Conservation (phyloP, 2,329 filamentous ascomycete genomes). For the Scedosporium minutisporum region DNA sequence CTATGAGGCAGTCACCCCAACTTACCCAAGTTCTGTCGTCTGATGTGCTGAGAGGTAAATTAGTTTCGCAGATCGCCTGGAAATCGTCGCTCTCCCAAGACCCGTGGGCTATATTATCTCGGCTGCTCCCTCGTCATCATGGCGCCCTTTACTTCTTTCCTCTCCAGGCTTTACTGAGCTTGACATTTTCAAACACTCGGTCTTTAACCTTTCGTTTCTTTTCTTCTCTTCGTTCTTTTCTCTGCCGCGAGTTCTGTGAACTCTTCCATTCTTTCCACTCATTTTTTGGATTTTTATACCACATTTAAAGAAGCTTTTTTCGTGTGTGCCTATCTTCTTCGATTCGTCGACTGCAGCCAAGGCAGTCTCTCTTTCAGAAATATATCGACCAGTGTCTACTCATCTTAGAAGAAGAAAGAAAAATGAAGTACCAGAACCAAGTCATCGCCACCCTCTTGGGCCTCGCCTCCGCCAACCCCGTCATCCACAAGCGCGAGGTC, state of each 20-base stretch:
- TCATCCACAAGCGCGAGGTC: conserved; percentile 29
- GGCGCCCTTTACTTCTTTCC: not conserved
- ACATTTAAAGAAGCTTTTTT: not conserved
- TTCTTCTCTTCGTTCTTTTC: not conserved
- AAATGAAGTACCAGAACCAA: conserved; percentile 11
- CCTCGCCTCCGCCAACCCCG: conserved; percentile 12
- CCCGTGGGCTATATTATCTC: not conserved
- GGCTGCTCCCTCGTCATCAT: not conserved
- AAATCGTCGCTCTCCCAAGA: not conserved
- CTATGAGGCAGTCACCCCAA: not conserved
- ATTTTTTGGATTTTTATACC: not conserved
- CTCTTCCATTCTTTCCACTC: conserved; percentile 8
- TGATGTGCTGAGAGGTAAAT: not conserved
- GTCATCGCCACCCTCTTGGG: conserved; percentile 10
- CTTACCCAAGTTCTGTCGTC: not conserved
- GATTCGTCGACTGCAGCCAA: conserved; percentile 2
- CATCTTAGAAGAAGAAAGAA: not conserved
- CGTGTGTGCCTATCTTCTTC: not conserved
- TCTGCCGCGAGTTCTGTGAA: conserved; percentile 4
- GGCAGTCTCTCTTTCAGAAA: conserved; percentile 1
- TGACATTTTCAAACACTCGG: not conserved
- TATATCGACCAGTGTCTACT: not conserved
- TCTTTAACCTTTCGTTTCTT: conserved; percentile 1
- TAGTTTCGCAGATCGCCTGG: not conserved
- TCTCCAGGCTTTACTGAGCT: not conserved